phyloP scores from a whole-genome alignment of 768 basidiomycete species.

The Tylopilus vinaceipallidus region DNA sequence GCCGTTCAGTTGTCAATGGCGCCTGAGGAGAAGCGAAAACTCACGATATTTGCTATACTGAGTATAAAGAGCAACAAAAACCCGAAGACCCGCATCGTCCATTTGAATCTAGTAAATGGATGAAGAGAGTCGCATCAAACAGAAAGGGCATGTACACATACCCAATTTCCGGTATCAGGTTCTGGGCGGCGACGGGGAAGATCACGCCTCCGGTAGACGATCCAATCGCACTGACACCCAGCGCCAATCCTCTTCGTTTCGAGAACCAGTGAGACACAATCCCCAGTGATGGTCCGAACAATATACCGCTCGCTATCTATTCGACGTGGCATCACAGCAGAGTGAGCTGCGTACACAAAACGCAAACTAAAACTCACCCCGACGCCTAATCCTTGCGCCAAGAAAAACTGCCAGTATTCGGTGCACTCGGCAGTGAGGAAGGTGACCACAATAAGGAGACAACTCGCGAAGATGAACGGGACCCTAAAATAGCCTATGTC shows the following conservation, averaged over 20 bases:
- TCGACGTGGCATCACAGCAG: neutral
- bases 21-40: constrained; percentile 4
- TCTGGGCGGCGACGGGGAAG: constrained; percentile 59
- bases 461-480: constrained; percentile 47
- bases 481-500: constrained; percentile 66
- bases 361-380: constrained; percentile 44
- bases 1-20: no score
- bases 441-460: constrained; percentile 50
- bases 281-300: constrained; percentile 61
- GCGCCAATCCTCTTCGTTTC: constrained; percentile 48
- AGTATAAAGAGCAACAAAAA: constrained; percentile 57
- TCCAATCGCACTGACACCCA: constrained; percentile 64
- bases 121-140: neutral
- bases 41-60: constrained; percentile 52
- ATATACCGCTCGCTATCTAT: constrained; percentile 46
- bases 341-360: neutral
- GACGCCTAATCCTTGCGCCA: constrained; percentile 68
- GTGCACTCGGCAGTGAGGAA: constrained; percentile 72
- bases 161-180: constrained; percentile 56
- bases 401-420: constrained; percentile 73
- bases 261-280: constrained; percentile 76
- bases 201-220: constrained; percentile 68
- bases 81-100: constrained; percentile 73
- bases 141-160: constrained; percentile 28
- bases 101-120: constrained; percentile 54